phyloP scores from a whole-genome alignment of 2,329 filamentous ascomycete species.

The Stachybotrys chartarum region DNA sequence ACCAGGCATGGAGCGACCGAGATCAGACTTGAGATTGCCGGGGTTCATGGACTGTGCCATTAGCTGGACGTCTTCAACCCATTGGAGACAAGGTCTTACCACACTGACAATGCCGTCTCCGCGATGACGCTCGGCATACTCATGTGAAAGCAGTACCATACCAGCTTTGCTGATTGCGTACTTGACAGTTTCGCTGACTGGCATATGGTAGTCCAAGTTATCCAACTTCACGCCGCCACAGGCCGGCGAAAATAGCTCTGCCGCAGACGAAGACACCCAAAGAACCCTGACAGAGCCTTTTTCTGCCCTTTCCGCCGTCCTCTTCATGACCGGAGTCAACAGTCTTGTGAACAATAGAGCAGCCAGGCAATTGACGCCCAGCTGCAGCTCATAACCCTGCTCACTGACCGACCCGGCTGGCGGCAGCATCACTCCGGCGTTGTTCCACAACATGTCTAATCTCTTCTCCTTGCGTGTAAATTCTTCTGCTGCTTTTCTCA shows the following conservation, averaged over 20 bases:
- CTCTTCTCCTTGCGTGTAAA: constrained; percentile 5
- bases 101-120: constrained; percentile 21
- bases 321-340: not conserved
- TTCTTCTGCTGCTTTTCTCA: not conserved
- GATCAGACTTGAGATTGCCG: constrained; percentile 29
- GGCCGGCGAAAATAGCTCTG: not conserved
- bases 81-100: too few species aligned
- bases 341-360: not conserved
- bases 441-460: constrained; percentile 29
- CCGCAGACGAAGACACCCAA: constrained; percentile 21
- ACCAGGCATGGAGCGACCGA: constrained; percentile 21
- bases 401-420: not conserved
- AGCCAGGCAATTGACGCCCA: constrained; percentile 24
- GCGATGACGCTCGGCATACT: constrained; percentile 19
- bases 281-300: constrained; percentile 19
- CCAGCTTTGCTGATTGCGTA: constrained; percentile 23
- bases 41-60: constrained; percentile 23
- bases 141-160: constrained; percentile 22
- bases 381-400: constrained; percentile 25
- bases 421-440: constrained; percentile 18
- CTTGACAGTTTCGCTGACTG: constrained; percentile 5
- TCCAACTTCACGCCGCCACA: constrained; percentile 11
- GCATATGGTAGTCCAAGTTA: constrained; percentile 10
- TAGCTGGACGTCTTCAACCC: too few species aligned
- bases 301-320: too few species aligned